Evolutionary conservation across 495 filamentous ascomycete genomes (phyloP), one percentile per base, ranked within the genome.

Genomic region (Darksidea phi): DNA sequence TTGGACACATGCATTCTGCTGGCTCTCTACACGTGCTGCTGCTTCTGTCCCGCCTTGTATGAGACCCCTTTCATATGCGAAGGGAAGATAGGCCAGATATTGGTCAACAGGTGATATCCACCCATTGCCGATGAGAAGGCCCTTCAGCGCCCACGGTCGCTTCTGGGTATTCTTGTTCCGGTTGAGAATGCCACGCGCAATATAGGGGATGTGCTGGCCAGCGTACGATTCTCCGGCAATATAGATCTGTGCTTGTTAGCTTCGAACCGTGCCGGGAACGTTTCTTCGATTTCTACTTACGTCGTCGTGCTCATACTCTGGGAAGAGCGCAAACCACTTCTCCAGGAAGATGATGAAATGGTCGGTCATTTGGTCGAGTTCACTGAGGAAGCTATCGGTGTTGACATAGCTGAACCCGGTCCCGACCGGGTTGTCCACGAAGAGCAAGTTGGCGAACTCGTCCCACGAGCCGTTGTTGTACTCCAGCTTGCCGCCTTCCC

Each of bases 351-450:
- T 78, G 15, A 98, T 75, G 68, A 97, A 92, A 56, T 97, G 91
- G 41, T 82, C 78, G 12, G 91, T 86, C 93, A 98, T 96, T 67
- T 91, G 82, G 42, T 87, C 81, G 54, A 98, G 78, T 64, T 97
- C 93, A 63, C 86, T 85, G 34, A 96, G 67, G 69, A 88, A 96
- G 71, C 82, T 85, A 72, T 97, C 78, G 5, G 88, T 91, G 67
- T 96, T 85, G 64, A 91, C 93, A 72, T 90, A 97, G 77, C 94
- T 97, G 76, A 87, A 98, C 0, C 94, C 94, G 6, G 94, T 97
- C 6, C 95, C 94, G 28, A 97, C 90, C 0, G 94, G 94, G 70
- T 97, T 91, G 69, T 98, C 94, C 54, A 98, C 90, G 69, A 98
- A 98, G 52, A 98, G 81, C 52, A 98, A 64, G 66, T 97, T 97